These are phyloP conservation scores for Strigomonas oncopelti DNA, from an alignment of 208 protist genomes.

Conservation along the genomic window DNA sequence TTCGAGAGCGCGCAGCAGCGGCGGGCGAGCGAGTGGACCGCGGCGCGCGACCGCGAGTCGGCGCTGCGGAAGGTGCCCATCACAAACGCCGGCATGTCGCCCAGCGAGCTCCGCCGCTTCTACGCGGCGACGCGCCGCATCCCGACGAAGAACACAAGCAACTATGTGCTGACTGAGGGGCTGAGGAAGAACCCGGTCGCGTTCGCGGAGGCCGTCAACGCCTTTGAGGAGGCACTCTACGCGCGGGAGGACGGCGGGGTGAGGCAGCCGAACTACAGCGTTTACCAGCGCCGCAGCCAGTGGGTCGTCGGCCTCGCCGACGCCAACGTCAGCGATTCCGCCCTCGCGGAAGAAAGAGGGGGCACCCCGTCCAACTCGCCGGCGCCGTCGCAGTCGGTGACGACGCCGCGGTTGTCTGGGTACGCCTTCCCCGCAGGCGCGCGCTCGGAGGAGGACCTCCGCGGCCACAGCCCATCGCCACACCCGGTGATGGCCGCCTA, in stretches of 20 bases:
- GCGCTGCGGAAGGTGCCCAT: not conserved
- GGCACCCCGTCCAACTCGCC: no score
- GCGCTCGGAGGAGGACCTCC: not conserved
- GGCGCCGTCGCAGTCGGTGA: no score
- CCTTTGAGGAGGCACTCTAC: constrained; percentile 4
- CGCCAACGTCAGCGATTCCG: no score
- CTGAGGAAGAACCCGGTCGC: not conserved
- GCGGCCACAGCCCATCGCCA: not conserved
- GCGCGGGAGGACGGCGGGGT: not conserved
- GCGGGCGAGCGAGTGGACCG: constrained; percentile 7
- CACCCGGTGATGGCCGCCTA: constrained; percentile 1
- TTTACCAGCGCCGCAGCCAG: not conserved
- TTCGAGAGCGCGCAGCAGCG: constrained; percentile 13
- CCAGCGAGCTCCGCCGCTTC: not conserved
- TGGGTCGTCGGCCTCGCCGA: not conserved
- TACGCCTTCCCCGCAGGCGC: no score
- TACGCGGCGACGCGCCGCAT: constrained; percentile 1
- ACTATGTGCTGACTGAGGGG: not conserved
- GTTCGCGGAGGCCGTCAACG: constrained; percentile 8
- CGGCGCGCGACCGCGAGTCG: constrained; percentile 8
- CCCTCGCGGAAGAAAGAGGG: no score
- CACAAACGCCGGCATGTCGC: constrained; percentile 8
- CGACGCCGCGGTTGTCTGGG: no score
- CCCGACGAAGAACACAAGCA: not conserved
- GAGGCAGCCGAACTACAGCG: not conserved